Conservation (phyloP, 2,329 filamentous ascomycete species). For the Cladosporium halotolerans region DNA sequence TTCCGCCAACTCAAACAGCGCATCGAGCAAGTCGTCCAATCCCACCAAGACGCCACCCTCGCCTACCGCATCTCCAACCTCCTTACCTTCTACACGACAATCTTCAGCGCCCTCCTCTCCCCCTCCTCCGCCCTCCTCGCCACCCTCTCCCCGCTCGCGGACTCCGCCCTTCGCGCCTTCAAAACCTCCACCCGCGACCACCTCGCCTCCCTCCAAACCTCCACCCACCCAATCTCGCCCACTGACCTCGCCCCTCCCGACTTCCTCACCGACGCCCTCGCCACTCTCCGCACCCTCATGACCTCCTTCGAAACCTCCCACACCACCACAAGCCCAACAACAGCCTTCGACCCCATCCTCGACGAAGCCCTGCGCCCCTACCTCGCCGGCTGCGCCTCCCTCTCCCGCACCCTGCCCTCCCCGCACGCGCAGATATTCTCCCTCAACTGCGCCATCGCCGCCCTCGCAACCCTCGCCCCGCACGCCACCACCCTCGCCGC, state of each 20-base stretch:
- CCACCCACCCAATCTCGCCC: constrained; percentile 60
- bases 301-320: constrained; percentile 82
- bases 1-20: constrained; percentile 80
- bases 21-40: constrained; percentile 85
- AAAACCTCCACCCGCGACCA: constrained; percentile 74
- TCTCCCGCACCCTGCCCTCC: constrained; percentile 55
- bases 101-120: constrained; percentile 74
- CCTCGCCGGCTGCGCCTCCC: constrained; percentile 64
- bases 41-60: constrained; percentile 81
- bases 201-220: constrained; percentile 64
- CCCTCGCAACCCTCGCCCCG: constrained; percentile 48
- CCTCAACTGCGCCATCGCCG: constrained; percentile 63
- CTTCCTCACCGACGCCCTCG: constrained; percentile 74
- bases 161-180: constrained; percentile 76
- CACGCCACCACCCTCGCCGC: constrained; percentile 53
- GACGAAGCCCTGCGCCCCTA: constrained; percentile 81
- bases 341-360: constrained; percentile 69
- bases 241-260: constrained; percentile 70
- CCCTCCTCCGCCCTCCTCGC: constrained; percentile 62
- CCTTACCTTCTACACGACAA: constrained; percentile 79
- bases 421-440: constrained; percentile 63
- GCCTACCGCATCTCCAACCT: constrained; percentile 88
- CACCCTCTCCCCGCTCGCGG: constrained; percentile 61
- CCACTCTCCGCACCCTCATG: constrained; percentile 71
- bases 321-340: constrained; percentile 48